Conservation (phyloP, 805 yeast genomes). For the Wickerhamiella sorbophila region DNA sequence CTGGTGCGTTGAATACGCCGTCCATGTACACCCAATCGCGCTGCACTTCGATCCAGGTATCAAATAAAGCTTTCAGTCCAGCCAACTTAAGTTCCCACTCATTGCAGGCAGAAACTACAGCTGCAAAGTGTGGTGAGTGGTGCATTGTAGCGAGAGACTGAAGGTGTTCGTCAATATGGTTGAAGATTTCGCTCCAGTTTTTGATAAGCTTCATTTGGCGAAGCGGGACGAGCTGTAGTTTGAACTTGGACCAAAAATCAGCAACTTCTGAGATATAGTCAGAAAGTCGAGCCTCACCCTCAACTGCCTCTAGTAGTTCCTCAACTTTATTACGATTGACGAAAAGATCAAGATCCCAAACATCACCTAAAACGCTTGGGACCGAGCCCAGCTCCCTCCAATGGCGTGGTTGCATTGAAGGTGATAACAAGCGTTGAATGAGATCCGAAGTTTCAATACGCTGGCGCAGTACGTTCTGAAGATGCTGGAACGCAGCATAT, state of each 20-base stretch:
- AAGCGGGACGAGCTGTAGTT: slow-evolving; percentile 42
- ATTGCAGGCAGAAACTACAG: slow-evolving; percentile 44
- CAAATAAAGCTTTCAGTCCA: slow-evolving; percentile 37
- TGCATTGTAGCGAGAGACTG: slow-evolving; percentile 55
- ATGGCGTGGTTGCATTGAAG: slow-evolving; percentile 48
- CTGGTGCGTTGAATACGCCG: slow-evolving; percentile 54
- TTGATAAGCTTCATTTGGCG: slow-evolving; percentile 41
- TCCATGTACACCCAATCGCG: slow-evolving; percentile 76
- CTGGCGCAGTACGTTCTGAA: slow-evolving; percentile 34
- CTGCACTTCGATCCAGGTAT: slow-evolving; percentile 71
- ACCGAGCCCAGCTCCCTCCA: slow-evolving; percentile 34
- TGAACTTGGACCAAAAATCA: slow-evolving; percentile 39
- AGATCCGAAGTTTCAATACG: slow-evolving; percentile 21
- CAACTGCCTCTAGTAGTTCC: slow-evolving; percentile 45
- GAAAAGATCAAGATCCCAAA: slow-evolving; percentile 42
- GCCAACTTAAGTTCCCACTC: slow-evolving; percentile 46
- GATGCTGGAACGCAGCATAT: slow-evolving; percentile 50
- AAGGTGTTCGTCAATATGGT: slow-evolving; percentile 44
- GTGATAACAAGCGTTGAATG: slow-evolving; percentile 31
- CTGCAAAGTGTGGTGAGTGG: slow-evolving; percentile 44
- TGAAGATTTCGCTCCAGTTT: slow-evolving; percentile 53
- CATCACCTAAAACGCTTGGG: slow-evolving; percentile 38
- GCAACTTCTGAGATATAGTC: slow-evolving; percentile 38
- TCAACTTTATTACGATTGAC: slow-evolving; percentile 35
- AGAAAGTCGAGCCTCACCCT: slow-evolving; percentile 55